Evolutionary conservation across 106 monocot species (phyloP).

Genomic region (Iris macrosiphon): DNA sequence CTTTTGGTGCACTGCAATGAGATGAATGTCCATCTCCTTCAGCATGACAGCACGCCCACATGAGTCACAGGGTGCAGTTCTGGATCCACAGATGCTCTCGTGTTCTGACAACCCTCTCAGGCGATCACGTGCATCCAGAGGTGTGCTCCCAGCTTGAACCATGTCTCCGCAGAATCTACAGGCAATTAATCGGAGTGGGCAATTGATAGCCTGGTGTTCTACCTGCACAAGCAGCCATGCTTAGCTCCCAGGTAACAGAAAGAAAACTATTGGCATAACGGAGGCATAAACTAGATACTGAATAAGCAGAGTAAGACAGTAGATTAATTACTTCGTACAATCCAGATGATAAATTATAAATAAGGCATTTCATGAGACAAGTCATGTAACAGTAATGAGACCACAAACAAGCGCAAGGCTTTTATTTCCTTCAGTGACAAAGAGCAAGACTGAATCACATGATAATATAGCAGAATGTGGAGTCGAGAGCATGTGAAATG

Average conservation of each 20-base stretch:
- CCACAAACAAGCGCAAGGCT: too few relatives aligned
- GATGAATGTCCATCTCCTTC: constrained; percentile 93
- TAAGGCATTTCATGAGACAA: too few relatives aligned
- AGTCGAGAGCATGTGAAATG: too few relatives aligned
- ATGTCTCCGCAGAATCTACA: constrained; percentile 93
- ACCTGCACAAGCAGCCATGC: constrained; percentile 29
- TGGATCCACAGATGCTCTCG: constrained; percentile 84
- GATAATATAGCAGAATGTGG: too few relatives aligned
- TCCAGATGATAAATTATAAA: too few relatives aligned
- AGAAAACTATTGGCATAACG: too few relatives aligned
- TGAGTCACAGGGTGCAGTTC: constrained; percentile 95
- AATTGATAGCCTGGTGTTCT: constrained; percentile 56
- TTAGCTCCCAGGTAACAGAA: background rate
- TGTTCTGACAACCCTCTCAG: constrained; percentile 74
- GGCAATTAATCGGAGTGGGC: constrained; percentile 69
- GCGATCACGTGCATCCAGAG: constrained; percentile 61
- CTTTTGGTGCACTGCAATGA: constrained; percentile 82
- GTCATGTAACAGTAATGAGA: too few relatives aligned
- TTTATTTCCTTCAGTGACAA: too few relatives aligned
- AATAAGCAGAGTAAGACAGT: too few relatives aligned
- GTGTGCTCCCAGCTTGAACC: constrained; percentile 61
- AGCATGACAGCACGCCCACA: constrained; percentile 92
- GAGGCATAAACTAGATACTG: too few relatives aligned
- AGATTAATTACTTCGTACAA: too few relatives aligned
- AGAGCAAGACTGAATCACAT: too few relatives aligned